Base-by-base conservation (phyloP, 768 basidiomycete genomes). In the Butyriboletus loyo region DNA sequence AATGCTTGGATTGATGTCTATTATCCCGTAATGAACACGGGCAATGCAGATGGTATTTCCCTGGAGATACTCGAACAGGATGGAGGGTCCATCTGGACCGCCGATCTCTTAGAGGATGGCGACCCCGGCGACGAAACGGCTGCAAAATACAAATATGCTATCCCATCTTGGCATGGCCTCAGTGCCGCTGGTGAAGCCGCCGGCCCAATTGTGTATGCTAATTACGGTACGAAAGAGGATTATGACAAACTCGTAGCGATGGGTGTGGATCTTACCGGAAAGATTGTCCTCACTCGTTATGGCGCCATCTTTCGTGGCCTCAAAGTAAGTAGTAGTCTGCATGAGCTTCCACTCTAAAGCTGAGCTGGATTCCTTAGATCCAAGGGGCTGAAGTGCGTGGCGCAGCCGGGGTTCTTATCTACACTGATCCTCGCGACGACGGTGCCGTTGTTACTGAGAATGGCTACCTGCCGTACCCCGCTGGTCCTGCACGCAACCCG, bases 131-230 rank as follows among this genome's bases (percentile, higher is more conserved):
- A 98, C 62, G 76, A 81, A 22, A 85, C 87, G 50, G 89, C 89
- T 6, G 75, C 79, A 50, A 77, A 82, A 54, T 85, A 87, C 59
- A 78, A 76, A 47, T 75, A 86, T 52, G 75, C 81, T 21, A 79
- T 94, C 14, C 84, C 88, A 0, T 71, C 87, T n/a, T 98, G 89
- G 83, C 93, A 95, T 68, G 94, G 92, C 5, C 71, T 91, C 13
- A 91, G 88, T 60, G 79, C 78, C 41, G 82, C 81, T 40, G 95
- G 95, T 1, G 83, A 86, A 54, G 92, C 81, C 17, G 74, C 77
- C 30, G 89, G 89, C 5, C 74, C 81, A 55, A 62, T 85, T 14
- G 75, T 96, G 17, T 95, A 91, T 58, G 94, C 81, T 2, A 86
- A 90, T 55, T 92, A 92, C 55, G 92, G 92, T 4, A 74, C 75